Evolutionary conservation across 2,329 filamentous ascomycete genomes (phyloP).

Genomic region (Talaromyces islandicus): DNA sequence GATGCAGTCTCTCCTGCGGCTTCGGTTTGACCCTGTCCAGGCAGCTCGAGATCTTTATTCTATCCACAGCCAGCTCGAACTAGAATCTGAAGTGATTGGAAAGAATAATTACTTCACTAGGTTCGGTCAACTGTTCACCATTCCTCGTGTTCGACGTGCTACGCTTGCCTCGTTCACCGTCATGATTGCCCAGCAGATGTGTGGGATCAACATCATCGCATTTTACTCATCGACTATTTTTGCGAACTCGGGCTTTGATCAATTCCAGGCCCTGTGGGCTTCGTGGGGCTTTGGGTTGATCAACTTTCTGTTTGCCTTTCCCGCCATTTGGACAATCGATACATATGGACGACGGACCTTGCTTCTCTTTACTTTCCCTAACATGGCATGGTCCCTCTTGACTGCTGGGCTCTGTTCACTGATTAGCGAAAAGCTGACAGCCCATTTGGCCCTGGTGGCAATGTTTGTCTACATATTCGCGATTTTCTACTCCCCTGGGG

Average conservation of each 20-base stretch:
- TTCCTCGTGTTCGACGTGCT: constrained; percentile 50
- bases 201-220: constrained; percentile 66
- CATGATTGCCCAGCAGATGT: constrained; percentile 74
- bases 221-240: constrained; percentile 65
- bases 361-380: constrained; percentile 60
- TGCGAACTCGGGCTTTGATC: constrained; percentile 48
- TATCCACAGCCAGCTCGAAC: constrained; percentile 48
- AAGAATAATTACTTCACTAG: constrained; percentile 55
- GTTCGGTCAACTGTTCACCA: constrained; percentile 49
- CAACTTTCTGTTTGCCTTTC: constrained; percentile 62
- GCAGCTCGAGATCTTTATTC: constrained; percentile 60
- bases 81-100: constrained; percentile 38
- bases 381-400: constrained; percentile 63
- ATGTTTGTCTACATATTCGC: constrained; percentile 61
- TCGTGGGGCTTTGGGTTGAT: constrained; percentile 61
- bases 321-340: constrained; percentile 61
- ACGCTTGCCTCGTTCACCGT: constrained; percentile 71
- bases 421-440: constrained; percentile 36
- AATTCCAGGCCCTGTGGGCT: constrained; percentile 53
- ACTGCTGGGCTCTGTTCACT: constrained; percentile 57
- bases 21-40: constrained; percentile 55
- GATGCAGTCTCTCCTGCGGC: constrained; percentile 51
- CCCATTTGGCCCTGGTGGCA: constrained; percentile 50
- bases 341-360: constrained; percentile 59
- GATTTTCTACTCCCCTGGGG: constrained; percentile 59